A percentile compares a stretch with the other conserved stretches of the same genome.
Conservation (phyloP, 2,329 filamentous ascomycete species). For the Capronia epimyces region DNA sequence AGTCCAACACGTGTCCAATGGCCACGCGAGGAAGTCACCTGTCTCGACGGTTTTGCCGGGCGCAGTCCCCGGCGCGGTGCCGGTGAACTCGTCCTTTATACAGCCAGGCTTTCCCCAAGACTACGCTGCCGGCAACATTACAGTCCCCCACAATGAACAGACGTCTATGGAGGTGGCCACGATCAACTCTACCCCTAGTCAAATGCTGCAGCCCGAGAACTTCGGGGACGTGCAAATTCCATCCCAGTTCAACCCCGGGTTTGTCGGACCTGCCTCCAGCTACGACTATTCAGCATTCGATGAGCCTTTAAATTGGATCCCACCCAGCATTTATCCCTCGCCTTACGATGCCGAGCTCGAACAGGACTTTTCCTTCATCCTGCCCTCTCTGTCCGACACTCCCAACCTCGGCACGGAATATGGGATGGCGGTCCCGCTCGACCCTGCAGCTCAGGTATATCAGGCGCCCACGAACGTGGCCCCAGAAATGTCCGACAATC, state of each 20-base stretch:
- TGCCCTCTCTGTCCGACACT: conserved; percentile 15
- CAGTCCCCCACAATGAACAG: neutral
- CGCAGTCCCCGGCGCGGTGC: neutral
- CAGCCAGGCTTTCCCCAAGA: neutral
- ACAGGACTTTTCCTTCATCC: conserved; percentile 30
- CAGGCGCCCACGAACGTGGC: conserved; percentile 40
- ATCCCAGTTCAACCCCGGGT: conserved; percentile 5
- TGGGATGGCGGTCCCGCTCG: conserved; percentile 11
- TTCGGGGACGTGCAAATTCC: conserved; percentile 4
- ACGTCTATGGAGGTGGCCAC: neutral
- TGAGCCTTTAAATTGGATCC: conserved; percentile 37
- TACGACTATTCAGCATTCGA: conserved; percentile 35
- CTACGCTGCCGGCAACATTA: neutral
- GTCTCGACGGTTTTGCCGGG: neutral
- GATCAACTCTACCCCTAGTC: neutral
- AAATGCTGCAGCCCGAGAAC: conserved; percentile 8
- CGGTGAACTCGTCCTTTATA: neutral
- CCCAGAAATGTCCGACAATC: conserved; percentile 34
- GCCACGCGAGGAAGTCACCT: neutral
- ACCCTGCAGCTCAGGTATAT: conserved; percentile 8
- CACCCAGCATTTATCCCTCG: conserved; percentile 36
- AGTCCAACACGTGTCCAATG: neutral
- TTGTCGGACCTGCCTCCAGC: conserved; percentile 18
- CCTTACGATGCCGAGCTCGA: conserved; percentile 37
- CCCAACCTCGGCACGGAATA: conserved; percentile 17